These are phyloP conservation scores for Coemansia sp. DNA, from an alignment of 192 early-diverging fungal species.

Conservation along the genomic window DNA sequence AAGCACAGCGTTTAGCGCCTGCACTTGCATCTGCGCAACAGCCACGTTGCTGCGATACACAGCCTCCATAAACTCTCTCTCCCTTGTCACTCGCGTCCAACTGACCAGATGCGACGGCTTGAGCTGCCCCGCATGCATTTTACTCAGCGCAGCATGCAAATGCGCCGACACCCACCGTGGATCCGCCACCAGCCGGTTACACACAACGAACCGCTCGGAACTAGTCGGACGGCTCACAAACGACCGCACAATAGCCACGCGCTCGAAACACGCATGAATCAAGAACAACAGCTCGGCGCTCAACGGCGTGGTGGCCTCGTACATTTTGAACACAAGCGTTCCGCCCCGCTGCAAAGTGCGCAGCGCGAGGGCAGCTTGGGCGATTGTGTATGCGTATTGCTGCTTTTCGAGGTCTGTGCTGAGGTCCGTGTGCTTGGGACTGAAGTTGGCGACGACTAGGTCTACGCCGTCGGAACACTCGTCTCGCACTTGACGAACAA, in stretches of 20 bases:
- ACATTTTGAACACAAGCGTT: constrained; percentile 36
- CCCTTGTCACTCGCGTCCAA: constrained; percentile 32
- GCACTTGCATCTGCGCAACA: constrained; percentile 13
- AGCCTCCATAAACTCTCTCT: constrained; percentile 26
- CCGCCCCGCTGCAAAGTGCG: constrained; percentile 21
- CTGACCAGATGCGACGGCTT: constrained; percentile 41
- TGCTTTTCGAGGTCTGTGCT: constrained; percentile 16
- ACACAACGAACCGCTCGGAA: constrained; percentile 36
- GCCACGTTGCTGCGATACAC: constrained; percentile 15
- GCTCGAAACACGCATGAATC: constrained; percentile 31
- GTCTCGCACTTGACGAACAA: constrained; percentile 21
- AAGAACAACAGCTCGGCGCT: constrained; percentile 43
- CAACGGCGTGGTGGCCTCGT: constrained; percentile 31
- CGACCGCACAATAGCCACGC: constrained; percentile 31
- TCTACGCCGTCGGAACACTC: constrained; percentile 14
- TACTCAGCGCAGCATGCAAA: constrained; percentile 21
- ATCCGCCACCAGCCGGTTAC: constrained; percentile 17
- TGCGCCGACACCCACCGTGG: constrained; percentile 21
- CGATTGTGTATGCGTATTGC: constrained; percentile 27
- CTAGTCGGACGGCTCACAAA: constrained; percentile 20
- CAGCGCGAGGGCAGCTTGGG: constrained; percentile 31
- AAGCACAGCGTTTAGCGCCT: constrained; percentile 10
- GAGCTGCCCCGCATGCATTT: constrained; percentile 19
- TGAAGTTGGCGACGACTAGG: constrained; percentile 32
- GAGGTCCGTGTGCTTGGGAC: constrained; percentile 4